phyloP scores from a whole-genome alignment of 2,329 filamentous ascomycete species.

The Zymoseptoria passerinii region DNA sequence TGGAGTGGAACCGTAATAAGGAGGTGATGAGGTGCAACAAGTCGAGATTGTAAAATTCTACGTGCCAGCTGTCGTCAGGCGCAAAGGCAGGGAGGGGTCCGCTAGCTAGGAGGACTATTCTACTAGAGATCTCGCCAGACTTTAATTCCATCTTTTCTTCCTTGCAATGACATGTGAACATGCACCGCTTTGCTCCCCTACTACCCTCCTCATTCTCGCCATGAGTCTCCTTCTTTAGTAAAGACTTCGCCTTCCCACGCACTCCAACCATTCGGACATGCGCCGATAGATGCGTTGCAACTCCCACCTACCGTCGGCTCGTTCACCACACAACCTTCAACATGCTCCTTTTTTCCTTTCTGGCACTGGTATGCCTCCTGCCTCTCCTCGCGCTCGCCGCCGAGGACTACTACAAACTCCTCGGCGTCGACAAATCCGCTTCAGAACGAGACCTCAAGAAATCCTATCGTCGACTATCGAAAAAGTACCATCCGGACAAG shows the following conservation, averaged over 20 bases:
- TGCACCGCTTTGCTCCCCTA: not conserved
- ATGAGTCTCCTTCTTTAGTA: not conserved
- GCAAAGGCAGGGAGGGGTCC: not conserved
- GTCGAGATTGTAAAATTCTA: not conserved
- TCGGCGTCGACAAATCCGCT: conserved; percentile 71
- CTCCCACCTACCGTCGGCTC: not conserved
- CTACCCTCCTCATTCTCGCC: not conserved
- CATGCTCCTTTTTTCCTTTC: conserved; percentile 38
- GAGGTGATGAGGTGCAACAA: not conserved
- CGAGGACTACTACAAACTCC: conserved; percentile 75
- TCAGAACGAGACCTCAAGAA: conserved; percentile 85
- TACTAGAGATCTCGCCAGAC: not conserved
- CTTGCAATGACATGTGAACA: not conserved
- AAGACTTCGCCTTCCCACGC: too few species aligned
- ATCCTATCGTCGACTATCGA: conserved; percentile 83
- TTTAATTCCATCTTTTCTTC: too few species aligned
- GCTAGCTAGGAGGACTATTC: too few species aligned
- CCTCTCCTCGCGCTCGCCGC: conserved; percentile 38
- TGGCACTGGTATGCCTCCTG: conserved; percentile 37
- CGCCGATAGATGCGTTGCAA: not conserved
- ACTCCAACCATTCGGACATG: too few species aligned
- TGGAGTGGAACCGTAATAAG: not conserved
- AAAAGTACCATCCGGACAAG: conserved; percentile 96
- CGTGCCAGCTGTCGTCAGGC: not conserved
- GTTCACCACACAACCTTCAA: not conserved